Conservation (phyloP, 192 early-diverging fungal genomes). For the Glomus cerebriforme region DNA sequence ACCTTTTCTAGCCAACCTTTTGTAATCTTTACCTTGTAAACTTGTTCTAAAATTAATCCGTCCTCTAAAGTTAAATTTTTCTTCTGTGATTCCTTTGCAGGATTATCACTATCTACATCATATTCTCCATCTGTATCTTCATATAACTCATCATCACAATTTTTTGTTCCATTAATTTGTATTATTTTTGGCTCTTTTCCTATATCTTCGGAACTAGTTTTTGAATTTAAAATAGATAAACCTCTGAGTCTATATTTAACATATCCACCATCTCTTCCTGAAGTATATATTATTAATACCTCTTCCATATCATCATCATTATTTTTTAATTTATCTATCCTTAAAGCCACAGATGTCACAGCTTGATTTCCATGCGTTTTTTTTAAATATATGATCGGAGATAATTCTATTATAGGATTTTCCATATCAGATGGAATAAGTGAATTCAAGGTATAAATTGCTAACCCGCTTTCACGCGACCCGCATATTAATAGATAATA, state of each 20-base stretch:
- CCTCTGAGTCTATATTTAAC: constrained; percentile 50
- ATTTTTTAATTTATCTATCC: constrained; percentile 2
- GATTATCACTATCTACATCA: neutral
- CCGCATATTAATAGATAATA: constrained; percentile 42
- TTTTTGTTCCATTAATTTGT: constrained; percentile 15
- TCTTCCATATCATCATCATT: constrained; percentile 33
- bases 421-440: neutral
- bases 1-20: constrained; percentile 73
- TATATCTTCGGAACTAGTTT: neutral
- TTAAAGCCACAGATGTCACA: constrained; percentile 47
- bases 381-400: constrained; percentile 40
- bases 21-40: constrained; percentile 67
- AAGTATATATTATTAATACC: constrained; percentile 54
- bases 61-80: neutral
- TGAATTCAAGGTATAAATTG: constrained; percentile 34
- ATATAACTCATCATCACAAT: constrained; percentile 7
- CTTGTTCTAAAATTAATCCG: constrained; percentile 47
- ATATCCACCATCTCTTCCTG: constrained; percentile 70
- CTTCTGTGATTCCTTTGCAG: neutral
- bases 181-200: neutral
- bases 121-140: neutral
- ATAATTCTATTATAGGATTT: neutral
- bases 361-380: constrained; percentile 53
- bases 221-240: neutral
- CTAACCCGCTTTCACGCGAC: constrained; percentile 44